Evolutionary conservation across 2,329 filamentous ascomycete genomes (phyloP).

Genomic region (Colletotrichum sp.): DNA sequence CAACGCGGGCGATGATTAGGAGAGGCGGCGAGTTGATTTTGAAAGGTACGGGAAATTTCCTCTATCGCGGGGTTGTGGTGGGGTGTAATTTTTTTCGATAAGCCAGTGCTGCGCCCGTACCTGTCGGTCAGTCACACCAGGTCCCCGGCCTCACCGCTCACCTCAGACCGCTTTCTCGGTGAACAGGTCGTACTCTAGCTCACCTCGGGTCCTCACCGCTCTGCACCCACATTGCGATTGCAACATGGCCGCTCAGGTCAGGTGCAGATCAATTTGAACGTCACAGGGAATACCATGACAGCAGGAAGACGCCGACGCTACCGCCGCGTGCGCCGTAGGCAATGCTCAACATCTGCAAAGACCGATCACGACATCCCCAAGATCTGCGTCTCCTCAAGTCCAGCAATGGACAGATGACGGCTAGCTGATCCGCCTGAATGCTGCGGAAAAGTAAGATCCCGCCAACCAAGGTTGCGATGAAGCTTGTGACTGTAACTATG

Average conservation of each 20-base stretch:
- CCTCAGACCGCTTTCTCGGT: neutral
- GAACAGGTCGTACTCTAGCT: neutral
- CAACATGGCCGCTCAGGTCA: neutral
- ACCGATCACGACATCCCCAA: neutral
- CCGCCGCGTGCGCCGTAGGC: neutral
- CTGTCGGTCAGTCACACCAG: neutral
- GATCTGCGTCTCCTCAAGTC: neutral
- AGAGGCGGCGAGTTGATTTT: constrained; percentile 14
- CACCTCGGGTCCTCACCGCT: neutral
- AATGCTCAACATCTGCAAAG: neutral
- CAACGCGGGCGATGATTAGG: neutral
- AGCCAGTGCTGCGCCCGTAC: neutral
- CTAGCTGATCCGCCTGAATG: neutral
- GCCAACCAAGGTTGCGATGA: neutral
- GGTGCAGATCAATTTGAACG: neutral
- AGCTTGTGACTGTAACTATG: neutral
- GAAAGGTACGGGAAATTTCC: constrained; percentile 17
- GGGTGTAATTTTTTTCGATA: constrained; percentile 13
- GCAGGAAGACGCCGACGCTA: neutral
- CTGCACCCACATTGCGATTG: neutral
- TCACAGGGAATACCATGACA: neutral
- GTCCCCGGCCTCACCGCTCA: neutral
- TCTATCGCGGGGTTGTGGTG: constrained; percentile 23
- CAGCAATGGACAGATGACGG: neutral
- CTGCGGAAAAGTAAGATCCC: neutral